Conservation (phyloP, 2,329 filamentous ascomycete species). For the Thelonectria olida region DNA sequence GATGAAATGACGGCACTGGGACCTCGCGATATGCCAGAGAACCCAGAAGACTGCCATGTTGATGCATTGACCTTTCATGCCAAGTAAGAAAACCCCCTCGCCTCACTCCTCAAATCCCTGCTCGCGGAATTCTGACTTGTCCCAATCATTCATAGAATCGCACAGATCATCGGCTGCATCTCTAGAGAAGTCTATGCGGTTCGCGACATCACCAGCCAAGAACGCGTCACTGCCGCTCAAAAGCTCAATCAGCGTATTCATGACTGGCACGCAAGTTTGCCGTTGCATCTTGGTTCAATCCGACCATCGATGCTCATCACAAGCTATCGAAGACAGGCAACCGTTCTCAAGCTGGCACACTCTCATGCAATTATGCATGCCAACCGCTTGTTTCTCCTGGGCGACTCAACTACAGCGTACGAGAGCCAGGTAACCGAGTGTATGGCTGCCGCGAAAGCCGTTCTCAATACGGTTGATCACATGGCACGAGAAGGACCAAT, state of each 20-base stretch:
- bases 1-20: conserved; percentile 61
- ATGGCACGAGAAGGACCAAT: conserved; percentile 49
- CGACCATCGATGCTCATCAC: conserved; percentile 56
- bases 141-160: conserved; percentile 40
- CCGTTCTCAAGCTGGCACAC: conserved; percentile 62
- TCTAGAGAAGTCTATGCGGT: conserved; percentile 53
- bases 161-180: conserved; percentile 50
- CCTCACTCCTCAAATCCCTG: neutral
- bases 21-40: conserved; percentile 40
- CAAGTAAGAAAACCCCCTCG: conserved; percentile 39
- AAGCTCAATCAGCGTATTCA: conserved; percentile 49
- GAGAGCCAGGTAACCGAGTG: conserved; percentile 51
- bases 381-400: conserved; percentile 63
- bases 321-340: conserved; percentile 58
- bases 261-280: conserved; percentile 51
- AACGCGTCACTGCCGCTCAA: conserved; percentile 49
- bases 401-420: conserved; percentile 20
- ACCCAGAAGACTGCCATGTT: conserved; percentile 57
- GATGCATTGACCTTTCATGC: conserved; percentile 57
- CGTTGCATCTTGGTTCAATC: conserved; percentile 54
- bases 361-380: conserved; percentile 65
- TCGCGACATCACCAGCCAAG: conserved; percentile 45
- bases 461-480: conserved; percentile 54
- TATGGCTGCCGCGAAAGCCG: conserved; percentile 43
- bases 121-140: too few species aligned